Evolutionary conservation across 768 basidiomycete genomes (phyloP), one percentile per base, ranked within the genome.

Genomic region (Hygrophoropsis aurantiaca): DNA sequence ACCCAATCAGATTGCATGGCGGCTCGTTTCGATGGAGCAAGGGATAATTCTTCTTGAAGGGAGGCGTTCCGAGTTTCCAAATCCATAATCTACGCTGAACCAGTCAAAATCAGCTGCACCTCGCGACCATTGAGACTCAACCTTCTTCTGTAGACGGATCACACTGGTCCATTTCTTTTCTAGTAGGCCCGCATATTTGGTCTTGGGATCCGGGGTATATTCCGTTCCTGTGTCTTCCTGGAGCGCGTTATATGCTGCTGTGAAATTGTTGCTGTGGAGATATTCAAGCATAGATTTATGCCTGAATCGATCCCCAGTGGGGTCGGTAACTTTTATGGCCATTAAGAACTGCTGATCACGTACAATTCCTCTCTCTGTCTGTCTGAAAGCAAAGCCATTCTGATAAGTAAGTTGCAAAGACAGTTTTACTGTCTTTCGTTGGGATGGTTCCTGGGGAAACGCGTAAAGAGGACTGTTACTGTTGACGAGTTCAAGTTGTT

Each of bases 81-180:
- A 68, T 95, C 94, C 87, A 95, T 92, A 58, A 97, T 93, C 94
- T 97, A 56, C 26, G 32, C 34, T 15, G 26, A 49, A 15, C 52
- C 37, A 36, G 50, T 51, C 41, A 39, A 24, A 34, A 18, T 27
- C 8, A 19, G 18, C 34, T 40, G 47, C 32, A 47, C 27, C 50
- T 50, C n/a, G 34, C 21, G 27, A 52, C 51, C 37, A 35, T 40
- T 30, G 37, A 30, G 24, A 56, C 59, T 53, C 51, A 36, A 87
- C 92, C 84, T 94, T 95, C 78, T 94, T 91, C 74, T 97, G 94
- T 64, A 97, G 68, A 55, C 94, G 80, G 49, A 97, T 94, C 26
- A 97, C 92, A 60, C 87, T 90, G 40, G 91, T 95, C 94, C 94
- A 97, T 68, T 97, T 97, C 84, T 95, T 95, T 74, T 92, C 94